Conservation (phyloP, 106 monocot genomes). For the Phalaenopsis aphrodite region DNA sequence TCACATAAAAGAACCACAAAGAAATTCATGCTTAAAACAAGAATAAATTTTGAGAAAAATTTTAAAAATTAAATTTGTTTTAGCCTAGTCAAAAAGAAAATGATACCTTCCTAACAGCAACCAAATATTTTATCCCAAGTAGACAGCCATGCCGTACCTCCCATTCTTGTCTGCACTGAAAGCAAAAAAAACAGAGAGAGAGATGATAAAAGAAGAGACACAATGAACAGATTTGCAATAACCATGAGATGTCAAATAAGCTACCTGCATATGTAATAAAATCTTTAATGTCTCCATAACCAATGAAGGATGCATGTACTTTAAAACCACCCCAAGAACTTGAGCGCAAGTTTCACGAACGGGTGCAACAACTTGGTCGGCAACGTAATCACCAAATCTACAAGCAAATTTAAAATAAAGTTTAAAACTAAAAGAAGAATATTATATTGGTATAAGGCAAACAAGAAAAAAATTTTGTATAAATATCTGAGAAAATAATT, state of each 20-base stretch:
- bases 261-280: constrained; percentile 91
- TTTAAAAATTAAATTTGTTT: neutral
- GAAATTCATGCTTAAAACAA: neutral
- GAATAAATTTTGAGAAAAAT: neutral
- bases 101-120: constrained; percentile 78
- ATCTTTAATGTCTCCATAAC: constrained; percentile 76
- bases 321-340: constrained; percentile 85
- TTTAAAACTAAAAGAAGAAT: neutral
- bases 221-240: neutral
- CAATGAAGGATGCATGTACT: constrained; percentile 86
- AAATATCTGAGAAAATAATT: neutral
- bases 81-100: neutral
- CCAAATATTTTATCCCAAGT: constrained; percentile 88
- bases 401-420: constrained; percentile 12
- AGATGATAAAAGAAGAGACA: constrained; percentile 21
- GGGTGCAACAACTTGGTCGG: constrained; percentile 98
- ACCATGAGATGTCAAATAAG: neutral
- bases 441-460: neutral
- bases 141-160: constrained; percentile 97
- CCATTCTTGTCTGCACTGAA: constrained; percentile 99
- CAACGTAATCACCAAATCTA: constrained; percentile 97
- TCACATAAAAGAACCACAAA: neutral
- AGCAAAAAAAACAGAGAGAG: constrained; percentile 28
- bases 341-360: constrained; percentile 98
- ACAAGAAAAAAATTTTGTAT: neutral